phyloP scores from a whole-genome alignment of 2,329 filamentous ascomycete genomes.

The Incumbomyces lentus region DNA sequence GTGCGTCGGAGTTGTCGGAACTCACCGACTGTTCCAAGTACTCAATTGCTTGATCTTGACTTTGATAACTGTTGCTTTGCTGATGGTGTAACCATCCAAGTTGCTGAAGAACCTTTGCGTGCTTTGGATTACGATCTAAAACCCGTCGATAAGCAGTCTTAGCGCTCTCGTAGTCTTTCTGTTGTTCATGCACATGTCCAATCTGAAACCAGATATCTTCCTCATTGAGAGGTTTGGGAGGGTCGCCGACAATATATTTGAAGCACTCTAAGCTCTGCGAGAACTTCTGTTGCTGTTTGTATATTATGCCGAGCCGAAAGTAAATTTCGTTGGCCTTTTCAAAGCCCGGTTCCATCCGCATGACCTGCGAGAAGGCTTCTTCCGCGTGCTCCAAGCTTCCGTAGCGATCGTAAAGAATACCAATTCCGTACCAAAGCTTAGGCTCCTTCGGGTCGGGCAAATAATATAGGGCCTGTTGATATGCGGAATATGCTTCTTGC shows the following conservation, averaged over 20 bases:
- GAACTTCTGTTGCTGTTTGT: conserved; percentile 96
- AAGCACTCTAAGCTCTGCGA: conserved; percentile 94
- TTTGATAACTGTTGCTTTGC: conserved; percentile 80
- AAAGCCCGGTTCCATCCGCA: conserved; percentile 95
- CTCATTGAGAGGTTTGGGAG: conserved; percentile 82
- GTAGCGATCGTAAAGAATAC: conserved; percentile 92
- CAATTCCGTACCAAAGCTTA: conserved; percentile 97
- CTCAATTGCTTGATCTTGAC: conserved; percentile 92
- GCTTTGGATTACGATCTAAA: conserved; percentile 85
- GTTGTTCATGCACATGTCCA: conserved; percentile 95
- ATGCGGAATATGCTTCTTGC: conserved; percentile 92
- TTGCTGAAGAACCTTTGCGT: conserved; percentile 96
- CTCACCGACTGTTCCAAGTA: conserved; percentile 94
- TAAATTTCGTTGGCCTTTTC: conserved; percentile 99
- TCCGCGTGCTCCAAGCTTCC: conserved; percentile 94
- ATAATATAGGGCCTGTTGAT: conserved; percentile 90
- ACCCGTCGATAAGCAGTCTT: conserved; percentile 89
- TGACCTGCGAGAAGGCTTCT: conserved; percentile 95
- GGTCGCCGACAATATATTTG: conserved; percentile 91
- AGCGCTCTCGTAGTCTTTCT: conserved; percentile 93
- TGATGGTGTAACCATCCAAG: conserved; percentile 97
- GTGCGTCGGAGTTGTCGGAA: conserved; percentile 90
- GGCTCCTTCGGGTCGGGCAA: conserved; percentile 93
- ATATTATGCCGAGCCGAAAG: conserved; percentile 97
- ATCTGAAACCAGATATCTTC: conserved; percentile 99